Evolutionary conservation across 768 basidiomycete genomes (phyloP), one percentile per base, ranked within the genome.

Genomic region (Tricholoma furcatifolium): DNA sequence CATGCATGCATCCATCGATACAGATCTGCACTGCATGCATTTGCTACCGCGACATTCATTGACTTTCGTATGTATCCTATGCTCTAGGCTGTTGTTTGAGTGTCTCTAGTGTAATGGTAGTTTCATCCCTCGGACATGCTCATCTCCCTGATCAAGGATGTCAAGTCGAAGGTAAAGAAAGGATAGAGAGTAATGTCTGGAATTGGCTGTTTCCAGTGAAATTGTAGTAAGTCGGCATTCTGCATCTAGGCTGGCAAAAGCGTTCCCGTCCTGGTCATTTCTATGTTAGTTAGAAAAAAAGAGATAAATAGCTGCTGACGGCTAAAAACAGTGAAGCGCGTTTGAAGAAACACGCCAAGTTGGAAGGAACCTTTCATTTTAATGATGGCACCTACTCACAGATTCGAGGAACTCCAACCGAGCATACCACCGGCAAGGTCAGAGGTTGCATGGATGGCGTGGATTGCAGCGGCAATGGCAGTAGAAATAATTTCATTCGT

Each of bases 401-500:
- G 32, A 55, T 49, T 44, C 36, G 55, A 7, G 57, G 57, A 43
- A 53, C 51, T 24, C 53, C 57, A 4, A 50, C 55, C 47, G 23
- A 58, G 41, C 3, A 46, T 17, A 18, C 41, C 46, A 11, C 47
- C 43, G 18, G n/a, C 50, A 8, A 58, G 54, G 12, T 58, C 53
- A 20, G 23, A 58, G 23, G 43, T 53, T 27, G 54, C 57, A 18
- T 53, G 48, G 2, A n/a, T 17, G 20, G 20, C 21, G 11, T 45
- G 45, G 15, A 21, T 23, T 23, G 52, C 45, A 50, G 32, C 24
- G 27, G 30, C 38, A 31, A 23, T 45, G 24, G 27, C 27, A n/a
- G n/a, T n/a, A n/a, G 27, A 27, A 7, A 27, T 27, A 27, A 27
- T 27, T 7, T 27, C 27, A 27, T 27, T n/a, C 27, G 27, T 27